Evolutionary conservation across 805 yeast genomes (phyloP).

Genomic region (Yamadazyma scolyti): DNA sequence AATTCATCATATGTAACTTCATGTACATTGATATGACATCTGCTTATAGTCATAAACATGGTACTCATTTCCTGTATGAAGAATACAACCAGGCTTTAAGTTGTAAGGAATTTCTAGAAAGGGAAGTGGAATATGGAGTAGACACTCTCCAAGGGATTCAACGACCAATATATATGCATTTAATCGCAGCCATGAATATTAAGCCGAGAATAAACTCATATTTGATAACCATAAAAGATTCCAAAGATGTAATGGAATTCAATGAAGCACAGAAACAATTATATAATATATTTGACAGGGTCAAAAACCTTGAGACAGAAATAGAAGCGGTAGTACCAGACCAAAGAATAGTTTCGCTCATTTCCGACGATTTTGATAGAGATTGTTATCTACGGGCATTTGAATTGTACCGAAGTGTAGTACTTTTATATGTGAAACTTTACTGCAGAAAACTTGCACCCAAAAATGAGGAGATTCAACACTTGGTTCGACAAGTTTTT

Average conservation of each 20-base stretch:
- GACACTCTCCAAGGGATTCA: slow-evolving; percentile 23
- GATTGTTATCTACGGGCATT: slow-evolving; percentile 2
- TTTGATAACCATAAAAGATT: background rate
- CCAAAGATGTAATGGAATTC: background rate
- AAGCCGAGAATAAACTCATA: slow-evolving; percentile 5
- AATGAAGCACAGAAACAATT: slow-evolving; percentile 1
- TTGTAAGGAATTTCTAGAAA: slow-evolving; percentile 10
- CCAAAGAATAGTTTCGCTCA: slow-evolving; percentile 1
- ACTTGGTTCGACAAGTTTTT: slow-evolving; percentile 3
- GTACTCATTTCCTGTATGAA: slow-evolving; percentile 12
- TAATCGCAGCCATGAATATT: slow-evolving; percentile 14
- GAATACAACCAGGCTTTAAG: slow-evolving; percentile 12
- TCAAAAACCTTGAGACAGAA: slow-evolving; percentile 1
- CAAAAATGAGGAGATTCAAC: slow-evolving; percentile 3
- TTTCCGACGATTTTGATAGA: slow-evolving; percentile 1
- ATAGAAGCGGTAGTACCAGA: slow-evolving; percentile 7
- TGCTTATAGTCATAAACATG: slow-evolving; percentile 12
- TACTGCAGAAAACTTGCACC: slow-evolving; percentile 7
- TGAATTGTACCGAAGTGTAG: slow-evolving; percentile 2
- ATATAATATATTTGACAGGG: background rate
- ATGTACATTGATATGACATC: slow-evolving; percentile 20
- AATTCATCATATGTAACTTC: slow-evolving; percentile 17
- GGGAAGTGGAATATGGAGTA: slow-evolving; percentile 16
- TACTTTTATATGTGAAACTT: slow-evolving; percentile 6
- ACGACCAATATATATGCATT: slow-evolving; percentile 15